phyloP scores from a whole-genome alignment of 495 filamentous ascomycete species.

The Copromyces sp. region DNA sequence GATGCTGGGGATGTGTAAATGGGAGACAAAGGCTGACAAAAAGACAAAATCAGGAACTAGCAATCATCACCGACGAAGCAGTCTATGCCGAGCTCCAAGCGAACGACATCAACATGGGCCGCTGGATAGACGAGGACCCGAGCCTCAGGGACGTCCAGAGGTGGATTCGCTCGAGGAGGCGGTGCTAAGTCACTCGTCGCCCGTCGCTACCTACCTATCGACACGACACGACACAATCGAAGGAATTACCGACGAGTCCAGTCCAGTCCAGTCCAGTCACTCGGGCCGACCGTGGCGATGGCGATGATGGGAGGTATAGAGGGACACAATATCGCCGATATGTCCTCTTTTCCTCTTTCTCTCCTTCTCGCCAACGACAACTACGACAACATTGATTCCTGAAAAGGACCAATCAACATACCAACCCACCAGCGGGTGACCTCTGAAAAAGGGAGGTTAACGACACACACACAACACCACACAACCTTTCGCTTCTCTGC shows the following conservation, averaged over 20 bases:
- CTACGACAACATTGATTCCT: no score
- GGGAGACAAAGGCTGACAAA: background rate
- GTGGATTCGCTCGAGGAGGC: slow-evolving; percentile 36
- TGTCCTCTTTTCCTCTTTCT: background rate
- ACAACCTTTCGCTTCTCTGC: background rate
- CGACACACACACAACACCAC: background rate
- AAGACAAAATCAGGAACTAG: slow-evolving; percentile 46
- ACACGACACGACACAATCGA: background rate
- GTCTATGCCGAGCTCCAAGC: slow-evolving; percentile 54
- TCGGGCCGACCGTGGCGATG: no score
- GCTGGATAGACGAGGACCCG: slow-evolving; percentile 70
- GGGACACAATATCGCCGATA: background rate
- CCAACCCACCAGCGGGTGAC: background rate
- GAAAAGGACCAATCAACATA: background rate
- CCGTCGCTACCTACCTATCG: background rate
- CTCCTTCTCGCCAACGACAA: background rate
- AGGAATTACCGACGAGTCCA: no score
- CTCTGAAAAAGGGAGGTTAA: background rate
- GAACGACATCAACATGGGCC: slow-evolving; percentile 54
- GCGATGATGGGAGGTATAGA: no score
- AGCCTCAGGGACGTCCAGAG: slow-evolving; percentile 38
- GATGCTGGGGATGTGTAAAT: background rate
- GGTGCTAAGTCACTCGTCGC: background rate
- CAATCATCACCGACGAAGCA: slow-evolving; percentile 54
- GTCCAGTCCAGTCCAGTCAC: no score